Evolutionary conservation across 2,329 filamentous ascomycete genomes (phyloP), one percentile per base, ranked within the genome.

Genomic region (Pseudogymnoascus sp.): DNA sequence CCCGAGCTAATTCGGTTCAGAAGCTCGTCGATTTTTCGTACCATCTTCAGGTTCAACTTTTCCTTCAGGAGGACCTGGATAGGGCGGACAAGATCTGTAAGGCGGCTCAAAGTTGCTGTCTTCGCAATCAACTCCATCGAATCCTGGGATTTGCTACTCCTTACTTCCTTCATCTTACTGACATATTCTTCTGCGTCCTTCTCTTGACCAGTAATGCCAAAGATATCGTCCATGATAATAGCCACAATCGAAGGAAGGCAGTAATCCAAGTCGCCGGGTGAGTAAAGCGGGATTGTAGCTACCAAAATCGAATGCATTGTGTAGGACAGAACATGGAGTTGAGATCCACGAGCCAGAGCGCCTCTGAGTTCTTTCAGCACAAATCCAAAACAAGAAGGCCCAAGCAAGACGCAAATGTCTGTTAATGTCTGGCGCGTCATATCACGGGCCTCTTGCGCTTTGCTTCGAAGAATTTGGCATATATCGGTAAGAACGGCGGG

Each of bases 141-240:
- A 72, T 99, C 96, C 71, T 93, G 96, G 72, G 93, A 97, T 80
- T 97, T 99, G 80, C 90, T 97, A 75, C 90, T 95, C 79, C 96
- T 97, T 63, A 99, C 88, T 76, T 99, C 95, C 75, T 96, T 96
- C 88, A 96, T 97, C 75, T 93, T 90, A 73, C 87, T 96, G 62
- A 89, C 88, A 73, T 99, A 99, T 61, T 93, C 95, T 69, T 97
- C 92, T 0, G 93, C 93, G 70, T 99, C 95, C 75, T 99, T 99
- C 72, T 99, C 93, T 76, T 96, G 90, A 1, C 95, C 95, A 35
- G 89, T 89, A 5, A 87, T 85, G 31, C 96, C 96, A 71, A 99
- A 99, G 11, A 96, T 95, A 72, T 99, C 96, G 71, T 99, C 95
- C 90, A 99, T 95, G 66, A 97, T 88, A 45, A 99, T 85, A 1